A percentile compares a stretch with the other conserved stretches of the same genome.
Conservation (phyloP, 2,329 filamentous ascomycete species). For the Pseudogymnoascus pannorum region DNA sequence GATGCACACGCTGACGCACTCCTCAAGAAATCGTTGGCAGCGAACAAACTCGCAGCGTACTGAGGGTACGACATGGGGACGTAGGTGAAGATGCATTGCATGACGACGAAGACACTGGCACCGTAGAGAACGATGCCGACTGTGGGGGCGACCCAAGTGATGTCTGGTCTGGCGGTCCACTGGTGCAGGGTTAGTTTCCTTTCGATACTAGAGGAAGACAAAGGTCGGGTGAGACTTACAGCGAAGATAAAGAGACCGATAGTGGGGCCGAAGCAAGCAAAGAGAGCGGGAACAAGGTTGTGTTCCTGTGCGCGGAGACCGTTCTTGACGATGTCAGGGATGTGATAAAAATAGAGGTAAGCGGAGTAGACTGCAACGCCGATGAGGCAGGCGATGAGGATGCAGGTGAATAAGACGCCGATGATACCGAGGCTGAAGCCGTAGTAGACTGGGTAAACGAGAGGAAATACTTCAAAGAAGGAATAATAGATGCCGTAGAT, state of each 20-base stretch:
- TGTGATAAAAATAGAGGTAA: constrained; percentile 46
- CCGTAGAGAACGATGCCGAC: constrained; percentile 51
- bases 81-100: constrained; percentile 56
- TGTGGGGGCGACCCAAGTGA: constrained; percentile 49
- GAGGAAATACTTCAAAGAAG: constrained; percentile 61
- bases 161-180: constrained; percentile 42
- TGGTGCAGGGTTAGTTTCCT: background rate
- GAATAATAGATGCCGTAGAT: constrained; percentile 56
- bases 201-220: background rate
- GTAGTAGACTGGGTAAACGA: constrained; percentile 54
- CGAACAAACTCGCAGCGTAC: constrained; percentile 53
- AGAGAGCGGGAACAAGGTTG: constrained; percentile 49
- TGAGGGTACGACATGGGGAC: constrained; percentile 48
- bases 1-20: constrained; percentile 51
- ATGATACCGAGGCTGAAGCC: constrained; percentile 50
- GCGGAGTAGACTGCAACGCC: constrained; percentile 41
- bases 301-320: constrained; percentile 46
- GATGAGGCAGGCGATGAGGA: constrained; percentile 50
- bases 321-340: constrained; percentile 40
- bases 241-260: constrained; percentile 55
- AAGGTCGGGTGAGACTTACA: background rate
- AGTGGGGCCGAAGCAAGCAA: constrained; percentile 44
- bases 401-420: constrained; percentile 53
- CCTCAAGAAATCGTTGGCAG: constrained; percentile 53
- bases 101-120: constrained; percentile 44